A percentile compares a stretch with the other conserved stretches of the same genome.
phyloP scores from a whole-genome alignment of 129 eudicot species.

The Chrysanthemum lavandulifolium region DNA sequence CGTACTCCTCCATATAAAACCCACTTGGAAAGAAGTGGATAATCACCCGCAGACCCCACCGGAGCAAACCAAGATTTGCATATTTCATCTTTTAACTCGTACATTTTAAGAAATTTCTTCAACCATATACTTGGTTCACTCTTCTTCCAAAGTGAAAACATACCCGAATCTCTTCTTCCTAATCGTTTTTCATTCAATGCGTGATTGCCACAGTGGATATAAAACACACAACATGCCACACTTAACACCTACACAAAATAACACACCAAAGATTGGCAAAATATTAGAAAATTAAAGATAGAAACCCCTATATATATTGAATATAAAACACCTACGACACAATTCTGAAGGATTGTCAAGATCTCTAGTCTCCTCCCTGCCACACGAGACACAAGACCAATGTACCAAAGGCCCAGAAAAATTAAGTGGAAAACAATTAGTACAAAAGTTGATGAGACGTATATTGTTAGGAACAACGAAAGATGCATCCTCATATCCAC shows the following conservation, averaged over 20 bases:
- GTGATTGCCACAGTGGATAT: constrained; percentile 99
- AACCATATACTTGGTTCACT: constrained; percentile 84
- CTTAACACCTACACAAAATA: constrained; percentile 78
- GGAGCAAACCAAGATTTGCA: constrained; percentile 99
- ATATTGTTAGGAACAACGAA: constrained; percentile 80
- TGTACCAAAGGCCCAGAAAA: constrained; percentile 87
- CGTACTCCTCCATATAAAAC: constrained; percentile 97
- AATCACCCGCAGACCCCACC: constrained; percentile 97
- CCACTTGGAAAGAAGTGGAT: constrained; percentile 96
- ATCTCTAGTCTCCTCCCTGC: constrained; percentile 86
- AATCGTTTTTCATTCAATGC: constrained; percentile 74
- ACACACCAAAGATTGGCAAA: background rate
- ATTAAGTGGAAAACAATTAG: constrained; percentile 83
- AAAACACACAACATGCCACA: constrained; percentile 94
- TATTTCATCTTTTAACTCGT: constrained; percentile 76
- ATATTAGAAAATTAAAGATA: too few species aligned
- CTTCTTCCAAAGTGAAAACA: constrained; percentile 77
- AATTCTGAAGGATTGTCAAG: constrained; percentile 89
- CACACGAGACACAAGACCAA: constrained; percentile 97
- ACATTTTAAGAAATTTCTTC: constrained; percentile 67
- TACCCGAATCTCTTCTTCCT: constrained; percentile 60
- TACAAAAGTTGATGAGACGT: constrained; percentile 77
- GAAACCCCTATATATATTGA: background rate
- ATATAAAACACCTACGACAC: constrained; percentile 63
- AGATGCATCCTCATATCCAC: constrained; percentile 98